Percentiles rank a stretch among this genome's conserved stretches.
These are phyloP conservation scores for Lentinula novae-zelandiae DNA, from an alignment of 1,284 basidiomycete species.

Conservation along the genomic window DNA sequence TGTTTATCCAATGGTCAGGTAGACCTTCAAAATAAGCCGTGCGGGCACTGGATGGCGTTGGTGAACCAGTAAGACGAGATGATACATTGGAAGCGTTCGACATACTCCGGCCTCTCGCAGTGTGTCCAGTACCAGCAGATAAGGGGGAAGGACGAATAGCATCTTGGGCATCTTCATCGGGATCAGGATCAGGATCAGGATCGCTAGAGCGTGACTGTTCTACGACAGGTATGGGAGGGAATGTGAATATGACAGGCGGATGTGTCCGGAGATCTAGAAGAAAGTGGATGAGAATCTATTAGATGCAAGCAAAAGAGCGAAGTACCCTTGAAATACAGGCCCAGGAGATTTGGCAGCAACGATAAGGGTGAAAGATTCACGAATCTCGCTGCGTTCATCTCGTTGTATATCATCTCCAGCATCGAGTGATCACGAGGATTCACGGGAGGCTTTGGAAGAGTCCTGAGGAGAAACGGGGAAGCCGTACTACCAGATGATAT, in stretches of 20 bases:
- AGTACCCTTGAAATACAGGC: constrained; percentile 57
- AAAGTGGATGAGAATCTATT: not conserved
- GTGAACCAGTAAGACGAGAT: not conserved
- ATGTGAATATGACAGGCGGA: constrained; percentile 53
- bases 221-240: constrained; percentile 40
- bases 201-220: constrained; percentile 14
- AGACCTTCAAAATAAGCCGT: constrained; percentile 1
- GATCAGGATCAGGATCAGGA: constrained; percentile 1
- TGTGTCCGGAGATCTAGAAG: constrained; percentile 57
- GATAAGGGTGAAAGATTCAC: constrained; percentile 63
- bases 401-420: constrained; percentile 59
- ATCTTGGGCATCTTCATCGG: constrained; percentile 29
- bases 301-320: not conserved
- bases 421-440: constrained; percentile 68
- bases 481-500: not conserved
- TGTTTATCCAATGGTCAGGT: constrained; percentile 26
- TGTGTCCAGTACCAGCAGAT: not conserved
- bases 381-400: constrained; percentile 62
- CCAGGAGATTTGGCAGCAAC: constrained; percentile 52
- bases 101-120: not conserved
- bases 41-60: not conserved
- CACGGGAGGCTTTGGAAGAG: constrained; percentile 23
- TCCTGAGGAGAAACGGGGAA: constrained; percentile 14
- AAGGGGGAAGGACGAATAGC: constrained; percentile 29
- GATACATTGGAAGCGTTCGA: not conserved